phyloP scores from a whole-genome alignment of 208 protist species.

The Trypanosoma theileri region DNA sequence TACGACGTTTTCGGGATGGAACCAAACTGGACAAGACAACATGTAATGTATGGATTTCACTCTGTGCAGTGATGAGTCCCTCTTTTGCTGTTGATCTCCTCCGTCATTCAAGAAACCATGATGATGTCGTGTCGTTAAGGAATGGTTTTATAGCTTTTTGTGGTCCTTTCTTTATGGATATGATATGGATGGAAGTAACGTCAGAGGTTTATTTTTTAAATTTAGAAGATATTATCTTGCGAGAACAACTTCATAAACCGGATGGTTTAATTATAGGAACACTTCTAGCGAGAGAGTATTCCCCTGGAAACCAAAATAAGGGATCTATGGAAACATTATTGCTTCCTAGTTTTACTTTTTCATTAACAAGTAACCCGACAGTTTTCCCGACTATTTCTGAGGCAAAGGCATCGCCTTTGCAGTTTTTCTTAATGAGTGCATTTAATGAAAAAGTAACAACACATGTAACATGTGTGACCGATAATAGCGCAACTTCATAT shows the following conservation, averaged over 20 bases:
- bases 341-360: not conserved
- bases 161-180: not conserved
- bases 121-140: not conserved
- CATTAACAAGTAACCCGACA: not conserved
- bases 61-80: not conserved
- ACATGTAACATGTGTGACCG: not conserved
- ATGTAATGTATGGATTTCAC: not conserved
- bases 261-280: slow-evolving; percentile 1
- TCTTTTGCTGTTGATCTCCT: not conserved
- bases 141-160: slow-evolving; percentile 7
- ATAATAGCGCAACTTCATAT: too few species aligned
- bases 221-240: not conserved
- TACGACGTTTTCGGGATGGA: not conserved
- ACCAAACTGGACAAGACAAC: not conserved
- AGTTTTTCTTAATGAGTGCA: not conserved
- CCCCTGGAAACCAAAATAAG: not conserved
- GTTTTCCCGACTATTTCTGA: not conserved
- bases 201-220: not conserved
- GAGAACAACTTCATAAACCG: not conserved
- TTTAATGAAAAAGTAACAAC: not conserved
- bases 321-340: not conserved
- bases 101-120: not conserved
- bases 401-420: not conserved
- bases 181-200: not conserved
- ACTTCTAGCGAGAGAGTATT: not conserved